Evolutionary conservation across 257 asterid genomes (phyloP), one percentile per base, ranked within the genome.

Genomic region (Parsonsia alboflavescens): DNA sequence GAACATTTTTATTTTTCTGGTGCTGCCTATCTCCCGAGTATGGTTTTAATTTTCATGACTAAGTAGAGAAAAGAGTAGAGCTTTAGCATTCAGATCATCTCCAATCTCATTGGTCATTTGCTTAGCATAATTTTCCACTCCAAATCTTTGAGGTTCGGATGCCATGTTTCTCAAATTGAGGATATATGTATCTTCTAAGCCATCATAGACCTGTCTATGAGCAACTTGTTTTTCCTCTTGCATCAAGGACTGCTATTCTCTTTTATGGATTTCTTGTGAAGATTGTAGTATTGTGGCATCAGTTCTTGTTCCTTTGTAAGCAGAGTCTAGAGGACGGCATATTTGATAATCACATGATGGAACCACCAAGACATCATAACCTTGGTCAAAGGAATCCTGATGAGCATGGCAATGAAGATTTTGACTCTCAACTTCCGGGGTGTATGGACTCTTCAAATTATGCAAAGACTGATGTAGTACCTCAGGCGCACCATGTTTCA

Each of bases 341-440:
- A 52, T 49, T 33, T 74, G 49, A 41, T 70, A 66, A 48, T 26
- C 45, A 22, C 28, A 63, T 21, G 58, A 93, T 93, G 98, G 96
- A 91, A 30, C 96, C 83, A 49, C 72, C 89, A 68, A 84, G 78
- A 44, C 79, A 57, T 78, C 81, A 77, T 21, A 88, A 73, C 80
- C 73, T 46, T 76, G 61, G 79, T 71, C 89, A 79, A 45, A 72
- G 53, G 66, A 71, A 83, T 75, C 44, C 91, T 53, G 63, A 84
- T 21, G 87, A 85, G 75, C 80, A 61, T 50, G 71, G 80, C 72
- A 82, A 73, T 44, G 89, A 82, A 79, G 89, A 85, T 74, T 80
- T 59, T 67, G 82, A 78, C 71, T 80, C 87, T 74, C 89, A 84
- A 75, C 66, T 88, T 68, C 90, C 82, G 81, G 83, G 72, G 59